Base-by-base conservation (phyloP, 345 rosid genomes). In the Salix brachista region DNA sequence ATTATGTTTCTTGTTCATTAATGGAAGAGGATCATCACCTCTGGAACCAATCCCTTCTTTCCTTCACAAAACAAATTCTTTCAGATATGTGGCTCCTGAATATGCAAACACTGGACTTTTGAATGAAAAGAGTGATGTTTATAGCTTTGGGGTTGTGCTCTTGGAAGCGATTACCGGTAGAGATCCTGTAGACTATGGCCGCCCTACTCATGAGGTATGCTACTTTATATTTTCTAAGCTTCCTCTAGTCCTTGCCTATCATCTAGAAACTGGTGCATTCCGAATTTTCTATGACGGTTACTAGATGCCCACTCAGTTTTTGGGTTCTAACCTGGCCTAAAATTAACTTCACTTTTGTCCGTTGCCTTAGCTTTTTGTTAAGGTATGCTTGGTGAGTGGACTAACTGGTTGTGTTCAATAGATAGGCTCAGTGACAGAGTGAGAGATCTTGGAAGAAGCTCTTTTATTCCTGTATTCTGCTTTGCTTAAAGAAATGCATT, bases 121-220 rank as follows among this genome's bases (percentile, higher is more conserved):
- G 84, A 96, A 96, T 77, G 99, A 96, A 85, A 96, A 96, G 81
- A 96, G 99, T 30, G 99, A 96, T 84, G 99, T 96, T 69, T 96
- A 94, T 83, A 96, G 99, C 86, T 94, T 89, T 21, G 99, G 99
- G 12, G 98, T 96, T 80, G 87, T 96, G 67, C 87, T 96, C 56
- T 84, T 96, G 82, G 98, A 96, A 84, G 92, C 97, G 56, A 87
- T 96, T 67, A 92, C 97, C 16, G 98, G 98, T 75, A 88, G 99
- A 86, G 97, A 96, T 83, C 98, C 99, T 0, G 99, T 96, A 54
- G 99, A 96, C 79, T 92, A 93, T 67, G 97, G 96, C 77, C 98
- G 99, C 41, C 90, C 94, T 67, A 77, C 91, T 39, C 89, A 84
- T 0, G 98, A 96, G 98, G 99, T 96, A 78, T 68, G 76, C 71